phyloP scores from a whole-genome alignment of 805 yeast genomes.

The Lipomyces yamanashiensis region DNA sequence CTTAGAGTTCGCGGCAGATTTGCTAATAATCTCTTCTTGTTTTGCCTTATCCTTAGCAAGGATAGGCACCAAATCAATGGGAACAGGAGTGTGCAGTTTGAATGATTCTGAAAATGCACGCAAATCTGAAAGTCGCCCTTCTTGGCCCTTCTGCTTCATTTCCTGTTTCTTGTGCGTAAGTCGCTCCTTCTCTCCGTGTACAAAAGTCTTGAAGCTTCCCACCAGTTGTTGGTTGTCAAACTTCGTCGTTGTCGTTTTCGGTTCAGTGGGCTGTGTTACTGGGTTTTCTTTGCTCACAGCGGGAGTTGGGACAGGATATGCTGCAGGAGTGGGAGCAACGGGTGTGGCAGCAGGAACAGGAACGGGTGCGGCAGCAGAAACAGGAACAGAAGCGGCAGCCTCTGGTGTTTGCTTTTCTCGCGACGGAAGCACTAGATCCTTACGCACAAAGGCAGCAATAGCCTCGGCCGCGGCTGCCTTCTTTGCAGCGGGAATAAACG shows the following conservation, averaged over 20 bases:
- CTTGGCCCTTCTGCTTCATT: slow-evolving; percentile 41
- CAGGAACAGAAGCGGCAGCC: background rate
- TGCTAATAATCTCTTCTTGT: slow-evolving; percentile 61
- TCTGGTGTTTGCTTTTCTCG: background rate
- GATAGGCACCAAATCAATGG: slow-evolving; percentile 70
- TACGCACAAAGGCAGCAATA: slow-evolving; percentile 8
- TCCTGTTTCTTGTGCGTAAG: slow-evolving; percentile 41
- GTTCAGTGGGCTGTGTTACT: too few relatives aligned
- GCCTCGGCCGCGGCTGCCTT: slow-evolving; percentile 16
- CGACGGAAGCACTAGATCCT: slow-evolving; percentile 2
- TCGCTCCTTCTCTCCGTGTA: slow-evolving; percentile 43
- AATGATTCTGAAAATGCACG: slow-evolving; percentile 81
- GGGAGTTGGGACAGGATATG: too few relatives aligned
- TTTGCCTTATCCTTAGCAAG: slow-evolving; percentile 68
- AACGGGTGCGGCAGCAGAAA: background rate
- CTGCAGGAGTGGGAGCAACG: too few relatives aligned
- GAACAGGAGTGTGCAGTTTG: slow-evolving; percentile 61
- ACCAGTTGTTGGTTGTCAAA: slow-evolving; percentile 35
- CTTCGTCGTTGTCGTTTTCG: background rate
- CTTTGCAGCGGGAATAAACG: slow-evolving; percentile 5
- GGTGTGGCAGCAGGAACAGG: too few relatives aligned
- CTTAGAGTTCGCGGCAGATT: slow-evolving; percentile 34
- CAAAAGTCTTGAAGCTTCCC: slow-evolving; percentile 45
- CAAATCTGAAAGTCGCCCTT: slow-evolving; percentile 49
- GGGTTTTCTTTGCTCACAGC: too few relatives aligned